Base-by-base conservation (phyloP, 2,329 filamentous ascomycete genomes). In the Aureobasidium sp. region DNA sequence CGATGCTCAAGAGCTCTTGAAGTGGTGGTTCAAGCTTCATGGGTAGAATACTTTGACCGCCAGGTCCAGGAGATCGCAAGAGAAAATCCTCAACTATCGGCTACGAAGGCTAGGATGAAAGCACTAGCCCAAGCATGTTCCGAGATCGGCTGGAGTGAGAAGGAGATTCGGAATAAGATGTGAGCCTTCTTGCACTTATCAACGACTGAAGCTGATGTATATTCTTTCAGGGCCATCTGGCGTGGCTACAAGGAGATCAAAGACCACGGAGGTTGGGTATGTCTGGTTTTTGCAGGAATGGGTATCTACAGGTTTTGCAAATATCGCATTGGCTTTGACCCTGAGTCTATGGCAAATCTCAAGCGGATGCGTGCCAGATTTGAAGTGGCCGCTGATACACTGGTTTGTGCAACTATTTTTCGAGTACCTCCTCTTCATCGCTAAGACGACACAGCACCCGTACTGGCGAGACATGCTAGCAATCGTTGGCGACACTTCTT, bases 281-380 rank as follows among this genome's bases (percentile, higher is more conserved):
- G 80, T 12, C 74, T 85, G 3, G 78, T 84, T 1, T 84, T 85
- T 65, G 78, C 82, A 5, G 81, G 82, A 37, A 80, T 81, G 72
- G 82, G 82, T 1, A 77, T 85, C 15, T 84, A 84, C 69, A 76
- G 82, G 8, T 82, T 84, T 69, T 84, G 82, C 77, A 85, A 85
- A 67, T 84, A 84, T 67, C 77, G 82, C 47, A 78, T 80, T 0
- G 79, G 79, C 5, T 83, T 84, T 67, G 76, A 78, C 46, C 74
- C 76, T 5, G 79, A 80, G 17, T 78, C 81, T 3, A 79, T 82
- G 70, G 73, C 76, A 39, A 76, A 76, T 1, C 72, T 84, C 7
- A 73, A 73, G 17, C 73, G 72, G 36, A 67, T 82, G 9, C 70
- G 75, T 44, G 75, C 78, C 32, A 74, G 79, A 17, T 75, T 84